Base-by-base conservation (phyloP, 2,329 filamentous ascomycete species). In the Canariomyces notabilis region DNA sequence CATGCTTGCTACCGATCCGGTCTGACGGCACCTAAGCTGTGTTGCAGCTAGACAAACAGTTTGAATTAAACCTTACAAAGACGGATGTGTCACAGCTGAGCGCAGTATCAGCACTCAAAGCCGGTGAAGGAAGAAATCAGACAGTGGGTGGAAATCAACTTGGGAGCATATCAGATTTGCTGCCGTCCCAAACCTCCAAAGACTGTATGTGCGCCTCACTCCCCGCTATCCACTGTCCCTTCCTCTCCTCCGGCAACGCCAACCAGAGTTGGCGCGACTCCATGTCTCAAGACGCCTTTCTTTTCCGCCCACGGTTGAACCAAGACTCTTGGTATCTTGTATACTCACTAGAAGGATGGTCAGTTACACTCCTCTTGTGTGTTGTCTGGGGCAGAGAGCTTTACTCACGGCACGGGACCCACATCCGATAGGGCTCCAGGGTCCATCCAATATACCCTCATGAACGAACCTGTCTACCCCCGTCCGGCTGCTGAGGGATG, bases 381-480 rank as follows among this genome's bases (percentile, higher is more conserved):
- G 14, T 3, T 29, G 14, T 3, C 26, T 29, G 14, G 26, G 26
- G n/a, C n/a, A 29, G 26, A 9, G 26, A 12, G 26, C 26, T 29
- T 29, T 12, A 29, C 26, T 9, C 4, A 29, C 26, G 14, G 26
- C 9, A 12, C 26, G 26, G 22, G 26, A 19, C 23, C 20, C 6
- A 42, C 42, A 9, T 5, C 43, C 48, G 11, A 46, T n/a, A 15
- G 49, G 23, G 33, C 32, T 51, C 49, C 49, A 51, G 9, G 49
- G 36, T 4, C 16, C 21, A 2, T 40, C 49, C 12, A 34, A 23
- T 6, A 11, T 8, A 8, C 22, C 14, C 26, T 51, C 45, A 5
- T 46, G 38, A n/a, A 48, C 26, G 22, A 21, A 51, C 29, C 38
- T 34, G 15, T 48, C 42, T 5, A 51, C 7, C 1, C 49, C 49